Evolutionary conservation across 2,329 filamentous ascomycete species (phyloP), one percentile per base, ranked within the genome.

Genomic region (Ophiocordyceps robertsii): DNA sequence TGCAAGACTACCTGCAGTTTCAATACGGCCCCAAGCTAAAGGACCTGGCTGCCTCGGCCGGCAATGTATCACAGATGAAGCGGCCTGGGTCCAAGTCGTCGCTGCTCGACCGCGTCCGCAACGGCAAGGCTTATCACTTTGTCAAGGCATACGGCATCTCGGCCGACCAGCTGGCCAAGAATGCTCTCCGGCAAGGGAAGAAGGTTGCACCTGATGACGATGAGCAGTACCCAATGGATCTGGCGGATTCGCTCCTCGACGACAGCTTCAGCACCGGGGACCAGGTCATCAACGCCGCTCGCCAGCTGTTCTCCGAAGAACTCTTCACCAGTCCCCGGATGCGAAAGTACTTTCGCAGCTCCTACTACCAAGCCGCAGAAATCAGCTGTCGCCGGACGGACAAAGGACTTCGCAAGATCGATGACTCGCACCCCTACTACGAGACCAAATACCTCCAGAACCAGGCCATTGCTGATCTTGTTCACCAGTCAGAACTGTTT

Each of bases 1-100:
- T 98, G 19, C 90, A 96, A 57, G 92, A 98, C 56, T 96, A 96
- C 54, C 69, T 96, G 42, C 88, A 96, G 56, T 98, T 98, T 62
- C 84, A 89, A 55, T 96, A 96, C 54, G 79, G 84, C 5, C 69
- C 79, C 3, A 80, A 94, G 58, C 70, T 96, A 39, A 90, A 85
- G 57, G 89, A 96, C 48, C 63, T 93, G 39, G 76, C 80, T 13
- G 67, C 77, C 16, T 71, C 78, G 46, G 72, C 79, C 35, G 69
- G 73, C 13, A 77, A 77, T 43, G 64, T 71, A 10, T 82, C 82
- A 46, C 76, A 80, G 42, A 75, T 72, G 4, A 88, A 88, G 56
- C 82, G 89, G 29, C 87, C 92, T 6, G 83, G 89, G n/a, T 82
- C 82, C 41, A 83, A 85, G 47, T 83, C 83, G 13, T 80, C 80